Evolutionary conservation across 2,329 filamentous ascomycete species (phyloP), one percentile per base, ranked within the genome.

Genomic region (Paramyrothecium roridum): DNA sequence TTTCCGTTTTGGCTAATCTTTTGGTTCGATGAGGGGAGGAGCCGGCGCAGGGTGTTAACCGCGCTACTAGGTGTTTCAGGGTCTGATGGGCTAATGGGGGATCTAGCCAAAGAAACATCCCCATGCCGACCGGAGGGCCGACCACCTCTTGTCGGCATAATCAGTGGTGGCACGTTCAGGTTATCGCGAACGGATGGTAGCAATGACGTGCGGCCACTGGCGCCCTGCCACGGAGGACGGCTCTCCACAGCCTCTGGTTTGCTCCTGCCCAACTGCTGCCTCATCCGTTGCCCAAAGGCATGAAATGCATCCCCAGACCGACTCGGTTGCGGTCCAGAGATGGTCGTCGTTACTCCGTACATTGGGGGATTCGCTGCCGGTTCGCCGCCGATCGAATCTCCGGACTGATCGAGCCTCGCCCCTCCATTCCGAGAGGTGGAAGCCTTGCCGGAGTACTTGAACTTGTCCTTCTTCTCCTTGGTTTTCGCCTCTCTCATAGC

Each of bases 191-290:
- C 80, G 3, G 88, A 85, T 48, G 80, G 79, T 34, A 89, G 80
- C 54, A 90, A 77, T 37, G 82, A 76, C 46, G 80, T 80, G 60
- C 89, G 83, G 26, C 89, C 89, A 67, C 86, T 91, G 40, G 85
- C 84, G 19, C 89, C 89, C 63, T 86, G 87, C 89, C 89, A 92
- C 55, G 85, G 79, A 6, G 85, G 84, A 21, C 79, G 76, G 52
- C 66, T 75, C 23, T 79, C 75, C 53, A 76, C 26, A 57, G 63
- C 67, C 59, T 63, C 73, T 63, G 60, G 69, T 65, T 75, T 59
- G 65, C 70, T 61, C 71, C 71, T 66, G 45, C 66, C 64, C 50
- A 69, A 56, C 30, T 70, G 56, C 34, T 70, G 64, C 12, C 69
- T 66, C 55, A 72, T 64, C 13, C 71, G 68, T 55, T 71, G 66